Conservation (phyloP, 2,329 filamentous ascomycete species). For the Venturia asperata region DNA sequence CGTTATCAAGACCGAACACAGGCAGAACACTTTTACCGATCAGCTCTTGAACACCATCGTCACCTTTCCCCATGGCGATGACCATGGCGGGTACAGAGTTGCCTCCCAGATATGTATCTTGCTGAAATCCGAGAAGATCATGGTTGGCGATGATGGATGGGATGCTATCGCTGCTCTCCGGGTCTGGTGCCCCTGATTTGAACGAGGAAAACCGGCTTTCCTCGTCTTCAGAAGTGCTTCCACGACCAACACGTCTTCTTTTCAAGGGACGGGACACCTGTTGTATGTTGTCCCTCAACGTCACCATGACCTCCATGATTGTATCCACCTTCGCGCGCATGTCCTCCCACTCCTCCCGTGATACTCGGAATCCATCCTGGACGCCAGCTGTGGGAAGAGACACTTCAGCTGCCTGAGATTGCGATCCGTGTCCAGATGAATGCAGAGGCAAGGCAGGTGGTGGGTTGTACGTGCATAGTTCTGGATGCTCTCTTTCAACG, state of each 20-base stretch:
- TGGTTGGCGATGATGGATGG: conserved; percentile 52
- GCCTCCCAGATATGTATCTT: conserved; percentile 53
- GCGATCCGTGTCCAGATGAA: background rate
- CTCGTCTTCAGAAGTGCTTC: conserved; percentile 32
- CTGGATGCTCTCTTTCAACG: conserved; percentile 25
- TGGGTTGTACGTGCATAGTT: conserved; percentile 16
- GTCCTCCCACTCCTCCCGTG: conserved; percentile 8
- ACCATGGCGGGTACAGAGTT: conserved; percentile 57
- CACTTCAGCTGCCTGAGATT: background rate
- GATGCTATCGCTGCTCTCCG: background rate
- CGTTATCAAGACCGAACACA: conserved; percentile 56
- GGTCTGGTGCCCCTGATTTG: background rate
- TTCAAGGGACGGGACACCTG: conserved; percentile 22
- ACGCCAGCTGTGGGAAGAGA: background rate
- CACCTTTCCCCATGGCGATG: conserved; percentile 40
- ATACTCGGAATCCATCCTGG: background rate
- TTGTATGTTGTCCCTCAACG: conserved; percentile 10
- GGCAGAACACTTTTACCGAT: conserved; percentile 56
- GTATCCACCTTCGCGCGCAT: background rate
- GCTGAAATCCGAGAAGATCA: conserved; percentile 47
- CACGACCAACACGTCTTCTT: conserved; percentile 25
- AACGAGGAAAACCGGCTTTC: background rate
- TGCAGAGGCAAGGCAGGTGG: background rate
- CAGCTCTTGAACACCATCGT: conserved; percentile 33
- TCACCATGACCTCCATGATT: background rate